Conservation (phyloP, 495 filamentous ascomycete species). For the Filosporella fistucella region DNA sequence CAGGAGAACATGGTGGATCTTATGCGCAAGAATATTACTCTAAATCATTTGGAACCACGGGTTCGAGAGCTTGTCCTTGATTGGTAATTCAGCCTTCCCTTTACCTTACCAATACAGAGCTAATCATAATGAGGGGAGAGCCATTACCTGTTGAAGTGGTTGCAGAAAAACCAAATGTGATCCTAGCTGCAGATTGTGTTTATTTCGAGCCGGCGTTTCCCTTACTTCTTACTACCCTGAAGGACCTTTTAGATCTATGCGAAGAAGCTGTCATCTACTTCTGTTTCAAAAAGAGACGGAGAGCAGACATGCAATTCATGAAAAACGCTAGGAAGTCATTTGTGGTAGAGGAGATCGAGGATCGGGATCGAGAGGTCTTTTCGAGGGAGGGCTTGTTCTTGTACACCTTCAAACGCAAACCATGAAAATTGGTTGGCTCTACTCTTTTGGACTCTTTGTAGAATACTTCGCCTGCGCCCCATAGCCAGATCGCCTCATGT, state of each 20-base stretch:
- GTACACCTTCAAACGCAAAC: conserved; percentile 48
- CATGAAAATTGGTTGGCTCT: conserved; percentile 8
- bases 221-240: conserved; percentile 73
- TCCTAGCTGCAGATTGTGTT: conserved; percentile 93
- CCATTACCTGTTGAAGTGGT: conserved; percentile 42
- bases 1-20: conserved; percentile 76
- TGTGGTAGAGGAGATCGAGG: conserved; percentile 55
- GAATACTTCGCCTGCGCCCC: no score
- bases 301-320: conserved; percentile 69
- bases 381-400: conserved; percentile 60
- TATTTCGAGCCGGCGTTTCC: conserved; percentile 97
- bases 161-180: conserved; percentile 58
- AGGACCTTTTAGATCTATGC: conserved; percentile 48
- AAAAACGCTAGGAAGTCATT: conserved; percentile 63
- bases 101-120: neutral
- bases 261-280: conserved; percentile 74
- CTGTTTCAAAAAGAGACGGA: conserved; percentile 87
- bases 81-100: conserved; percentile 56
- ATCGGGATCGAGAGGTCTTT: conserved; percentile 56
- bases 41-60: conserved; percentile 65
- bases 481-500: neutral
- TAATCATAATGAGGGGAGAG: conserved; percentile 42
- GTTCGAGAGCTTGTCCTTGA: conserved; percentile 64
- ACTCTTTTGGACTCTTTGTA: no score
- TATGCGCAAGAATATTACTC: conserved; percentile 75